Evolutionary conservation across 148 eudicot genomes (phyloP).

Genomic region (Persicaria maculosa): DNA sequence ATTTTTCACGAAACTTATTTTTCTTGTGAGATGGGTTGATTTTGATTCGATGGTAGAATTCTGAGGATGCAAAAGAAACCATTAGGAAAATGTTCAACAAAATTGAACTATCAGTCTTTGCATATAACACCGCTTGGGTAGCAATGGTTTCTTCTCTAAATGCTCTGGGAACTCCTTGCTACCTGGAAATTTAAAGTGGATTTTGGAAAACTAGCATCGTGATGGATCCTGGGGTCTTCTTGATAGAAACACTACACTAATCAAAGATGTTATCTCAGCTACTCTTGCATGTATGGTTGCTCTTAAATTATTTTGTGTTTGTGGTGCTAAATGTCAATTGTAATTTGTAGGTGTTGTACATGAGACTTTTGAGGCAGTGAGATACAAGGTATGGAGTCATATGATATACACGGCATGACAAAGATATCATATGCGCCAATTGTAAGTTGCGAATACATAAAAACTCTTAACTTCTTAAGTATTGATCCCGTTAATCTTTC

Average conservation of each 20-base stretch:
- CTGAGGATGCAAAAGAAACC: conserved; percentile 53
- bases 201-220: conserved; percentile 55
- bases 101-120: conserved; percentile 60
- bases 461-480: background rate
- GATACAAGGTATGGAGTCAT: background rate
- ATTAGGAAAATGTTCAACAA: conserved; percentile 50
- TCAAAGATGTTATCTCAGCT: conserved; percentile 67
- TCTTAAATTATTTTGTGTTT: conserved; percentile 23
- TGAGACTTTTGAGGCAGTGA: too few species aligned
- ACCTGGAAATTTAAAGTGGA: conserved; percentile 63
- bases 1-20: background rate
- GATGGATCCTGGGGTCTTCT: conserved; percentile 93
- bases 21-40: background rate
- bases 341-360: too few species aligned
- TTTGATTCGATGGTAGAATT: conserved; percentile 22
- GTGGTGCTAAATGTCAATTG: too few species aligned
- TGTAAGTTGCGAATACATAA: conserved; percentile 26
- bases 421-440: conserved; percentile 64
- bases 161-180: conserved; percentile 46
- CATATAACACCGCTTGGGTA: conserved; percentile 98
- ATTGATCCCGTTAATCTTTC: background rate
- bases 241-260: conserved; percentile 34
- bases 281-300: conserved; percentile 78
- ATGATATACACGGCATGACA: conserved; percentile 27
- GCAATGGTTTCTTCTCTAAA: conserved; percentile 78